Evolutionary conservation across 768 basidiomycete species (phyloP), one percentile per base, ranked within the genome.

Genomic region (Termitomyces eurrhizus): DNA sequence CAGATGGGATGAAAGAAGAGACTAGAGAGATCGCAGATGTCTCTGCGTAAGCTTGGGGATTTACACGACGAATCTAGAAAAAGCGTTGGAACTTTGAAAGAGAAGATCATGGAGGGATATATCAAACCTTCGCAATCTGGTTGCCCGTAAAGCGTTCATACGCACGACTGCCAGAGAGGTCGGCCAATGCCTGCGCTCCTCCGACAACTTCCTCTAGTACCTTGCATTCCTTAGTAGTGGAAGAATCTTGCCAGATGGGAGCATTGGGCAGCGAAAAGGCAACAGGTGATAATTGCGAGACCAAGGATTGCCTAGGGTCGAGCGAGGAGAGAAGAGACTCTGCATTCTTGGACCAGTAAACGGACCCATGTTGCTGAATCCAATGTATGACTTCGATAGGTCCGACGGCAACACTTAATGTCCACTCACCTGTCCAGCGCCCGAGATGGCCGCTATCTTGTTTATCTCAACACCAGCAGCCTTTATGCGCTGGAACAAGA

Each of bases 221-320:
- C 58, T 75, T 75, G 68, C 93, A 95, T 65, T 94, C 91, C 46
- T 75, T 73, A 0, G 85, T 87, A 0, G 92, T 94, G 0, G 91
- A 93, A 1, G 91, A 92, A 72, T 95, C 93, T 70, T 95, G 92
- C 93, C 93, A 95, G 68, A 94, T 94, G 11, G 92, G 92, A 4
- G 88, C 83, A 62, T 79, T 79, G 1, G 77, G 77, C 13, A 85
- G 73, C 7, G 90, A 85, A 71, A 94, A 93, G 3, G 91, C 91
- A 8, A 67, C 70, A 0, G 82, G 83, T 21, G 76, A 73, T 41
- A 94, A 75, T 65, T 93, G 90, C 3, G 81, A 78, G 11, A 76
- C 74, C 9, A 93, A 75, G 1, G 82, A 69, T 56, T 79, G 73
- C 9, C 69, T 62, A 0, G 85, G 65, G 69, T 87, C 79, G 57